Base-by-base conservation (phyloP, 495 filamentous ascomycete genomes). In the Recurvomyces mirabilis region DNA sequence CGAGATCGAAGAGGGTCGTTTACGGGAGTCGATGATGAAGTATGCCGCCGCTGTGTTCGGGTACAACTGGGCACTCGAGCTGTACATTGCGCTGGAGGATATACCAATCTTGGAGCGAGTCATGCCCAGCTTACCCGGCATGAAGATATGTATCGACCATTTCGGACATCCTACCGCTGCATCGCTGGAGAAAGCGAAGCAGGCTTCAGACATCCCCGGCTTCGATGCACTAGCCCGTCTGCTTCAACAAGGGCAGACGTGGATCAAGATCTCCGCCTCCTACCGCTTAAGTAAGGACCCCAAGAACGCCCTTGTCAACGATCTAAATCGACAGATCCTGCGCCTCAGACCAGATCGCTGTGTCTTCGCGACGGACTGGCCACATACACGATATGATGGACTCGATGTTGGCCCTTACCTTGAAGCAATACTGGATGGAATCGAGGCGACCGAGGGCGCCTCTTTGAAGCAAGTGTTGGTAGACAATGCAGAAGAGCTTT, bases 281-380 rank as follows among this genome's bases (percentile, higher is more conserved):
- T 74, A 74, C 52, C 63, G 69, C 13, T 44, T 72, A 5, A 61
- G 60, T 38, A 60, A 61, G 46, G 67, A 72, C 43, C 45, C 44
- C 0, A 18, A 18, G 23, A 38, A 53, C 32, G 38, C 44, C 11
- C 4, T 53, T 10, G 35, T 46, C 3, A 14, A 49, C 23, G 60
- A 19, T 63, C 60, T 31, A 60, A 60, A 37, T 40, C 61, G 32
- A 54, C 61, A 20, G 56, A 26, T 68, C n/a, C 11, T 53, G 15
- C 23, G 37, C 20, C 19, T 22, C 25, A 38, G 51, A 29, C 51
- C 51, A 23, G 51, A 53, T 37, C 38, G 51, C 13, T 53, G 51
- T 20, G 59, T 74, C 9, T 74, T 66, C 47, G 70, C 68, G 1
- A 71, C 65, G 1, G 70, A 74, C 54, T 74, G 70, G 70, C 70